A percentile compares a stretch with the other conserved stretches of the same genome.
Evolutionary conservation across 192 early-diverging fungal species (phyloP).

Genomic region (Umbelopsis vinacea): DNA sequence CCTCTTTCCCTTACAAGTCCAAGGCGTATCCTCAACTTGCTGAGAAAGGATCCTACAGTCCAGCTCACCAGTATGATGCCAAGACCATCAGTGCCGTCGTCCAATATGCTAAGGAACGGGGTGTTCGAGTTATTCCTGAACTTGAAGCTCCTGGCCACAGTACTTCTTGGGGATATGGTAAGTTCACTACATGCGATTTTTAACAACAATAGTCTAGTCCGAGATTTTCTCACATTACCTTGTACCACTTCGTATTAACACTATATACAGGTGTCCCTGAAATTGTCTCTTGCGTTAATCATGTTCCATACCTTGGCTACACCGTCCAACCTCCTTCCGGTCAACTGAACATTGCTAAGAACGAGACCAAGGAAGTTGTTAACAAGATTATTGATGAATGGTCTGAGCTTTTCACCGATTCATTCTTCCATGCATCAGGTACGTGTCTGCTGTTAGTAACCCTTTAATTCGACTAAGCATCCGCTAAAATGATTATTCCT

Average conservation of each 20-base stretch:
- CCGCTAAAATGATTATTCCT: no score
- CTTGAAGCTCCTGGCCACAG: constrained; percentile 61
- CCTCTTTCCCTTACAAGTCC: constrained; percentile 39
- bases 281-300: constrained; percentile 36
- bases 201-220: neutral
- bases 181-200: neutral
- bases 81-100: constrained; percentile 49
- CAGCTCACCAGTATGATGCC: constrained; percentile 46
- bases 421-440: constrained; percentile 51
- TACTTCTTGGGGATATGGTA: constrained; percentile 40
- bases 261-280: constrained; percentile 36
- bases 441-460: neutral
- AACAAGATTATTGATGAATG: constrained; percentile 45
- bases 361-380: constrained; percentile 49
- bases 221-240: neutral
- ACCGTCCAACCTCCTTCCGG: constrained; percentile 57
- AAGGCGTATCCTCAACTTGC: constrained; percentile 39
- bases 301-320: constrained; percentile 37
- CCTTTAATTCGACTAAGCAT: neutral
- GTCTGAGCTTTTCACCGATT: constrained; percentile 47
- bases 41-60: constrained; percentile 42
- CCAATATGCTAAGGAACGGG: constrained; percentile 52
- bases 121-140: constrained; percentile 64
- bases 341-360: constrained; percentile 53
- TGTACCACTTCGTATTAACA: neutral